Evolutionary conservation across 331 rosid genomes (phyloP), one percentile per base, ranked within the genome.

Genomic region (Malus hybrid): DNA sequence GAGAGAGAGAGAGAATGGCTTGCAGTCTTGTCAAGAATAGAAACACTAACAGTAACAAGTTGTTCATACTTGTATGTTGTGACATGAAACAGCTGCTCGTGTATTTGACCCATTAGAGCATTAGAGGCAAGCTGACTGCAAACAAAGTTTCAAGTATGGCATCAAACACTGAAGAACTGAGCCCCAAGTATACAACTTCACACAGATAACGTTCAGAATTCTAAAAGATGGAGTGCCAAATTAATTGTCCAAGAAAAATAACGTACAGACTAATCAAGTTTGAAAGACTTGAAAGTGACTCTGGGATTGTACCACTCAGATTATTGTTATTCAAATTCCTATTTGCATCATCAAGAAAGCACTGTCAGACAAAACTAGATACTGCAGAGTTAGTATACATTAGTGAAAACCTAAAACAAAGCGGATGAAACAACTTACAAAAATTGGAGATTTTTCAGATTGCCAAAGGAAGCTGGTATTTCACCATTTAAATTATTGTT

Each of bases 51-150:
- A 70, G 3, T 24, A 6, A 46, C 29, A 67, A 52, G 76, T 70
- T 39, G 33, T 80, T 75, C 94, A 10, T 91, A 93, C 98, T 93
- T 88, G 94, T 87, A 91, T 68, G 81, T 91, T 58, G 82, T 42
- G 79, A 91, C 71, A 48, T 73, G 30, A 77, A 86, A 87, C 74
- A 93, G 70, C 75, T 68, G 75, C 71, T 72, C 82, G 1, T 97
- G 93, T 86, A 93, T 88, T 84, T 74, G 84, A 77, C 98, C 98
- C 30, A 55, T 83, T 62, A 93, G 88, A 86, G 82, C 18, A 82
- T 93, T 93, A 32, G 90, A 87, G 81, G 78, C 90, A 9, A 93
- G 90, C 79, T 84, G 68, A 62, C 98, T 93, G 98, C 88, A 84
- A 77, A 75, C 52, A 84, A 42, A 80, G 75, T 75, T 83, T 67